A percentile compares a stretch with the other conserved stretches of the same genome.
phyloP scores from a whole-genome alignment of 202 grass and related monocot genomes.

The Hordeum pubiflorum region DNA sequence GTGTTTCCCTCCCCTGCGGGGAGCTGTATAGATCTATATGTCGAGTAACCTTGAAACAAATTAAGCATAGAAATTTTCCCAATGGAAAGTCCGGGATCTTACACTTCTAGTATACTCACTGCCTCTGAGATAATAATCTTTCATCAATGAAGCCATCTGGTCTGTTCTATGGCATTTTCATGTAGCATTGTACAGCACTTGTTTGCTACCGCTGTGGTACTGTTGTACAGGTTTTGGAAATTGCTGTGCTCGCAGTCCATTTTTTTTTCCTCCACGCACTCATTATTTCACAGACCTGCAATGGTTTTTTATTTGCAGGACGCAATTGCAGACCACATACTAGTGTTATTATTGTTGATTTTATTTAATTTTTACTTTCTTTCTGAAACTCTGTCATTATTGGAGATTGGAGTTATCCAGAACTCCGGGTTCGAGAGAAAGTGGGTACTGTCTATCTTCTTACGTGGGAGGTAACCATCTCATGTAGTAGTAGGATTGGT shows the following conservation, averaged over 20 bases:
- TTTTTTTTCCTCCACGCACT: background rate
- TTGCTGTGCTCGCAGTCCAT: background rate
- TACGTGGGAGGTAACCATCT: slow-evolving; percentile 15
- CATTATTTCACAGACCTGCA: background rate
- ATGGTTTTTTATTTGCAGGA: background rate
- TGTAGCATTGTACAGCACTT: background rate
- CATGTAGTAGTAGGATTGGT: background rate
- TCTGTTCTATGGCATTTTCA: slow-evolving; percentile 8
- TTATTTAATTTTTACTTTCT: background rate
- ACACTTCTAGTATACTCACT: slow-evolving; percentile 13
- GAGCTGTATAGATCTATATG: slow-evolving; percentile 42
- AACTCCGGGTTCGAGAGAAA: background rate
- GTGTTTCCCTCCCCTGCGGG: slow-evolving; percentile 9
- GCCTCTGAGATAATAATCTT: slow-evolving; percentile 18
- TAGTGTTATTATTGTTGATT: no score
- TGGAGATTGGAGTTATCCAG: slow-evolving; percentile 1
- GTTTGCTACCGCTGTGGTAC: background rate
- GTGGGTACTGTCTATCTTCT: background rate
- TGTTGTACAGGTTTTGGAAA: slow-evolving; percentile 22
- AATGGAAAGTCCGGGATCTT: slow-evolving; percentile 16
- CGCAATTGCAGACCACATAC: background rate
- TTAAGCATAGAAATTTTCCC: slow-evolving; percentile 38
- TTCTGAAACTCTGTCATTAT: background rate
- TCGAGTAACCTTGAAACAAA: slow-evolving; percentile 25
- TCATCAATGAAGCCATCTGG: slow-evolving; percentile 25